Base-by-base conservation (phyloP, 2,329 filamentous ascomycete species). In the Botrytis paeoniae region DNA sequence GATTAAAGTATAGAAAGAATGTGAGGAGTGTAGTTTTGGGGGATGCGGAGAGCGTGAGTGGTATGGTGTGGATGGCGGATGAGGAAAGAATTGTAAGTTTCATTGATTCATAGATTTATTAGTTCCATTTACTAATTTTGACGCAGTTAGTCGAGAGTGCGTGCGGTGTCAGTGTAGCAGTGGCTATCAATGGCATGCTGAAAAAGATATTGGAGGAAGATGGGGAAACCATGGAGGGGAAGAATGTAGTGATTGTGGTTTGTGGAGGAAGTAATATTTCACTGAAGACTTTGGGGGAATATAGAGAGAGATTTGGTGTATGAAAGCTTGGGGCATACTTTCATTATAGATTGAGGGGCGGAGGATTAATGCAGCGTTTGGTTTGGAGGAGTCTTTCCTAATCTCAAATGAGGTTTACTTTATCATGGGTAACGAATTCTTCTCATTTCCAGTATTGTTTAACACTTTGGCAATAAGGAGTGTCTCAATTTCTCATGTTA, bases 171-270 rank as follows among this genome's bases (percentile, higher is more conserved):
- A 92, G 91, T 70, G 83, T 97, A 20, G 93, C 91, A 1, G 81
- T 89, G 4, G 89, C 86, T 73, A 94, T 93, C 78, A 88, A 88
- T 59, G 89, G 87, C 0, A 82, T 87, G 59, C 80, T 97, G 78
- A 39, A 25, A 12, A 41, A 48, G 32, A n/a, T 41, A 35, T 25
- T 97, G 3, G 95, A 98, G 84, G 85, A 91, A 48, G 90, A 94
- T 81, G 94, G 95, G 0, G 93, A 95, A 10, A 92, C 97, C 20
- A 93, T 91, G 1, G 81, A 89, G 5, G 89, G 86, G 73, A 94
- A 89, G 80, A 93, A 93, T 76, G 88, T 98, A 9, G 94, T 98
- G 2, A 85, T 98, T 70, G 86, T 97, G 37, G 89, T 98, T 10
- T 98, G 95, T 79, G 95, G 95, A 62, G 93, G 92, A 7, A 90